phyloP scores from a whole-genome alignment of 164 flowering plant species.

The Protea cynaroides region DNA sequence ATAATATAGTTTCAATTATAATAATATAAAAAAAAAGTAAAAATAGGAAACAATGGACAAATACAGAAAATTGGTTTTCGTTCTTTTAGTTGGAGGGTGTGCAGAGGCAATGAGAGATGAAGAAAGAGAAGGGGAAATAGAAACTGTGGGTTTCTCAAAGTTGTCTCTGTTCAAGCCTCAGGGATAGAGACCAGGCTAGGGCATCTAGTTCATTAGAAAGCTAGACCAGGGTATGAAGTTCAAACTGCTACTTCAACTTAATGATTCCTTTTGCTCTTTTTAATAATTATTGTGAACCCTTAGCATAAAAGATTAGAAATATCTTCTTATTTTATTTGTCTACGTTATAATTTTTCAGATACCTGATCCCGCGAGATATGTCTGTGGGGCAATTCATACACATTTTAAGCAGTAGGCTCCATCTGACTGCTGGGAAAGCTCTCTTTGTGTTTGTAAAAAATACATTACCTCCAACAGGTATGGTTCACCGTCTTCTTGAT shows the following conservation, averaged over 20 bases:
- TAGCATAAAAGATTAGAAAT: background rate
- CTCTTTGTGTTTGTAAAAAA: slow-evolving; percentile 85
- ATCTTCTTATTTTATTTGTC: background rate
- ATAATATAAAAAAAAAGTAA: too few relatives aligned
- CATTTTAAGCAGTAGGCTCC: slow-evolving; percentile 74
- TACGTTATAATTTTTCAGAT: slow-evolving; percentile 31
- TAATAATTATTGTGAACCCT: background rate
- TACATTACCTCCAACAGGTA: slow-evolving; percentile 93
- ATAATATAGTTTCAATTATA: too few relatives aligned
- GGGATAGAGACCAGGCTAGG: too few relatives aligned
- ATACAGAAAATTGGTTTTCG: too few relatives aligned
- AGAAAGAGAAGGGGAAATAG: too few relatives aligned
- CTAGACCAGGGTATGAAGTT: background rate
- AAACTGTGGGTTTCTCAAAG: too few relatives aligned
- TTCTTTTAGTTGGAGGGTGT: too few relatives aligned
- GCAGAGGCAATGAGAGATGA: too few relatives aligned
- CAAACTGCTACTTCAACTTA: background rate
- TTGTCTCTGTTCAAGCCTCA: too few relatives aligned
- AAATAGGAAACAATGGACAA: too few relatives aligned
- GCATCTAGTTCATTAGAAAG: too few relatives aligned
- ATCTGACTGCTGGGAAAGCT: slow-evolving; percentile 79
- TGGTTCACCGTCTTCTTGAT: background rate
- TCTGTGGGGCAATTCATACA: slow-evolving; percentile 90
- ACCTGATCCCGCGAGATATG: slow-evolving; percentile 95
- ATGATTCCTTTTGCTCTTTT: background rate